phyloP scores from a whole-genome alignment of 495 filamentous ascomycete genomes.

The Cercophora sp. region DNA sequence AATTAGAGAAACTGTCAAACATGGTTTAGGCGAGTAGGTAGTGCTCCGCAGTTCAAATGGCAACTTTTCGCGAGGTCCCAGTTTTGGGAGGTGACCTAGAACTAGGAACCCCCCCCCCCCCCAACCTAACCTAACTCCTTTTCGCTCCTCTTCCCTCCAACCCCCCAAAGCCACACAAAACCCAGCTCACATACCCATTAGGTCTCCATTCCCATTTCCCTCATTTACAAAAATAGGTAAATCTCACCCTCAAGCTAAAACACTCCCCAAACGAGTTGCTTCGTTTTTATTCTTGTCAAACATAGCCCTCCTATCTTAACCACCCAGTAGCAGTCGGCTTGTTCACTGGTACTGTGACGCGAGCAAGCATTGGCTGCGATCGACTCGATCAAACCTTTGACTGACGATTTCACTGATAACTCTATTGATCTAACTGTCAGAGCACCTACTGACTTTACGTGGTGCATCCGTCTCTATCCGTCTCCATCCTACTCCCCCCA shows the following conservation, averaged over 20 bases:
- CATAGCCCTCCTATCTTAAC: slow-evolving; percentile 5
- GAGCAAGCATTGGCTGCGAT: too few relatives aligned
- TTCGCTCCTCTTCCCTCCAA: not conserved
- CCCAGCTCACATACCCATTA: slow-evolving; percentile 3
- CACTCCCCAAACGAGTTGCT: slow-evolving; percentile 5
- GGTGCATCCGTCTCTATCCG: too few relatives aligned
- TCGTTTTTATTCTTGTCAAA: slow-evolving; percentile 3
- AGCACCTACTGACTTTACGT: too few relatives aligned
- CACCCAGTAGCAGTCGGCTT: not conserved
- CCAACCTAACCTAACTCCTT: not conserved
- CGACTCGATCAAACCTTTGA: too few relatives aligned
- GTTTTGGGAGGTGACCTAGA: slow-evolving; percentile 8
- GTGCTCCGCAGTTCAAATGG: slow-evolving; percentile 7
- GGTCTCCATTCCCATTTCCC: slow-evolving; percentile 8
- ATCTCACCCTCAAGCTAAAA: slow-evolving; percentile 8
- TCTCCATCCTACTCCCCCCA: too few relatives aligned
- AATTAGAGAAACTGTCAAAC: slow-evolving; percentile 7
- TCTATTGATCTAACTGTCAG: too few relatives aligned
- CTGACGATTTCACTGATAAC: too few relatives aligned
- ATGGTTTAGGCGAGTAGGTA: slow-evolving; percentile 7
- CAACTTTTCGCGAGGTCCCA: slow-evolving; percentile 11
- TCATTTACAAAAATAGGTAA: slow-evolving; percentile 9
- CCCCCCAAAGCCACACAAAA: slow-evolving; percentile 8
- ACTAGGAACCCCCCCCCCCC: slow-evolving; percentile 1
- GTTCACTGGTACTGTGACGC: too few relatives aligned